A percentile compares a stretch with the other conserved stretches of the same genome.
Conservation (phyloP, 306 rosid genomes). For the Quercus dentata region DNA sequence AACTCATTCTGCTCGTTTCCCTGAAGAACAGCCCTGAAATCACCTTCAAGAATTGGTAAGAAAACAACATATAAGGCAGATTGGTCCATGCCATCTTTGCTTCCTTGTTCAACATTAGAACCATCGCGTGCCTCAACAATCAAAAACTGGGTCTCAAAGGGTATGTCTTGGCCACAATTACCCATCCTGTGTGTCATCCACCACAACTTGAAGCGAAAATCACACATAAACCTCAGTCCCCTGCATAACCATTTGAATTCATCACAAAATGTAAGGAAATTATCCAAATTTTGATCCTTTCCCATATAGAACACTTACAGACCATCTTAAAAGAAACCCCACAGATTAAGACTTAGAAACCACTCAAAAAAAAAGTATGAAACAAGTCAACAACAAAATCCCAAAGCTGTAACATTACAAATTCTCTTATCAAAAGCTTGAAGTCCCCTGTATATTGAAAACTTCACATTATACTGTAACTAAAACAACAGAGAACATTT, state of each 20-base stretch:
- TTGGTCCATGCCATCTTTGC: constrained; percentile 27
- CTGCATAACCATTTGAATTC: constrained; percentile 26
- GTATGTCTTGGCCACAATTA: constrained; percentile 58
- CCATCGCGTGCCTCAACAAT: constrained; percentile 54
- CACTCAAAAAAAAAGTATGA: neutral
- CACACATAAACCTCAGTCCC: constrained; percentile 77
- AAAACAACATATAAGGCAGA: constrained; percentile 59
- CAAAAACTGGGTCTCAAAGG: constrained; percentile 86
- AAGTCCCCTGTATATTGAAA: no score
- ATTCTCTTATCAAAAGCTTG: no score
- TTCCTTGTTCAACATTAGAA: constrained; percentile 38
- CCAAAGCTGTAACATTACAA: no score
- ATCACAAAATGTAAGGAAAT: neutral
- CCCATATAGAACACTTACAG: neutral
- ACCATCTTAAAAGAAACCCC: neutral
- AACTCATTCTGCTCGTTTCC: constrained; percentile 78
- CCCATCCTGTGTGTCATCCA: constrained; percentile 99
- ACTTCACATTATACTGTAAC: no score
- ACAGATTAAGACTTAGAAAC: no score
- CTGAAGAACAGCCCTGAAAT: constrained; percentile 92
- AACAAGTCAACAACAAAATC: no score
- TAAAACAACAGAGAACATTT: no score
- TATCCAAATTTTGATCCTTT: neutral
- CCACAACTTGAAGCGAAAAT: constrained; percentile 88
- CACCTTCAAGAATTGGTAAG: constrained; percentile 92